Evolutionary conservation across 2,329 filamentous ascomycete genomes (phyloP).

Genomic region (Nothophoma quercina): DNA sequence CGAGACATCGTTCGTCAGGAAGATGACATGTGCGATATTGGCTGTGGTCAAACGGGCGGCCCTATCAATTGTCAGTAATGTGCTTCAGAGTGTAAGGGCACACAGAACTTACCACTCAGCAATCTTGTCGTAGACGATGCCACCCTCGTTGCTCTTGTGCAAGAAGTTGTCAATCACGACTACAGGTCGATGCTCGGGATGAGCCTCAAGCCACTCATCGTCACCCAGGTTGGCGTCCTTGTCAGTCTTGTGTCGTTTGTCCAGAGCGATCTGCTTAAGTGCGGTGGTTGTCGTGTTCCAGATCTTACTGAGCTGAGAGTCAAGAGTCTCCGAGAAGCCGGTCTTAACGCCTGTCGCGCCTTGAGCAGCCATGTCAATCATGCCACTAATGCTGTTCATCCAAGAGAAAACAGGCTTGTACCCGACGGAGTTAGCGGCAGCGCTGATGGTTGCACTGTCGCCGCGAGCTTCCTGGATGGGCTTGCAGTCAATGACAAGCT

Average conservation of each 20-base stretch:
- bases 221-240: conserved; percentile 76
- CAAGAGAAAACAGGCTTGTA: conserved; percentile 95
- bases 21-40: conserved; percentile 92
- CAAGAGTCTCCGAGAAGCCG: conserved; percentile 90
- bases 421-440: conserved; percentile 82
- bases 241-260: conserved; percentile 73
- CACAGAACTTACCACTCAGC: conserved; percentile 70
- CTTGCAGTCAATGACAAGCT: conserved; percentile 90
- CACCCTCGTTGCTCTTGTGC: conserved; percentile 69
- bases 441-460: conserved; percentile 83
- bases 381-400: conserved; percentile 92
- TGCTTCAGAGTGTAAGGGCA: neutral
- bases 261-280: conserved; percentile 77
- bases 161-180: conserved; percentile 93
- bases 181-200: conserved; percentile 82
- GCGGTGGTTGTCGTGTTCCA: conserved; percentile 82
- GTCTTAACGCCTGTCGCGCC: conserved; percentile 94
- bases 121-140: conserved; percentile 60
- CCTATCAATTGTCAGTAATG: conserved; percentile 47
- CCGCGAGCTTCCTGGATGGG: conserved; percentile 89
- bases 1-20: conserved; percentile 87
- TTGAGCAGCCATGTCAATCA: conserved; percentile 91
- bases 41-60: conserved; percentile 83
- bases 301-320: conserved; percentile 88
- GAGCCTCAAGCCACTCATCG: conserved; percentile 88